phyloP scores from a whole-genome alignment of 768 basidiomycete genomes.

The Tylopilus sp. region DNA sequence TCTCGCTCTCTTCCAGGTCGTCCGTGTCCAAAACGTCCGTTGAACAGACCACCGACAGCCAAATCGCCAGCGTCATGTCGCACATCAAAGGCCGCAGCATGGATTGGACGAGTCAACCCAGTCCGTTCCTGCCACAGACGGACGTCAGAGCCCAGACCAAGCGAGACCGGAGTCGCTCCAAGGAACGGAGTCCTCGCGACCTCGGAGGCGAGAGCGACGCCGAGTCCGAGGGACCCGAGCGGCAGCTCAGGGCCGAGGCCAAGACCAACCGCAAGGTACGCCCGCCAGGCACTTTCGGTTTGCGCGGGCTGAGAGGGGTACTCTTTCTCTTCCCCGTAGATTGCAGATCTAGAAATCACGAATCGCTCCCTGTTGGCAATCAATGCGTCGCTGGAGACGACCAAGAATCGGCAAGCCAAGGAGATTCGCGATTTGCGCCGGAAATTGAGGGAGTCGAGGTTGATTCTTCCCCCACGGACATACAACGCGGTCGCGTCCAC shows the following conservation, averaged over 20 bases:
- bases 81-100: slow-evolving; percentile 38
- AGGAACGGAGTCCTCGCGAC: slow-evolving; percentile 13
- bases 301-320: background rate
- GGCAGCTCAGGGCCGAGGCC: slow-evolving; percentile 63
- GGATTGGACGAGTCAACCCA: slow-evolving; percentile 17
- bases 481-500: slow-evolving; percentile 55
- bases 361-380: slow-evolving; percentile 83
- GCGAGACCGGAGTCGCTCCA: slow-evolving; percentile 22
- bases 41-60: slow-evolving; percentile 39
- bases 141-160: slow-evolving; percentile 9
- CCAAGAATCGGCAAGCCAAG: slow-evolving; percentile 74
- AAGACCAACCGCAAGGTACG: slow-evolving; percentile 85
- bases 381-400: slow-evolving; percentile 77
- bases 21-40: slow-evolving; percentile 56
- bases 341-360: slow-evolving; percentile 89
- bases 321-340: slow-evolving; percentile 42
- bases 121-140: slow-evolving; percentile 9
- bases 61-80: slow-evolving; percentile 41
- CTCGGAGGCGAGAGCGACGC: slow-evolving; percentile 31
- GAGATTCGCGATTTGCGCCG: slow-evolving; percentile 85
- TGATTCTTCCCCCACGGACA: slow-evolving; percentile 67
- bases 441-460: slow-evolving; percentile 76
- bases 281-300: background rate
- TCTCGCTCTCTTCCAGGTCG: slow-evolving; percentile 79
- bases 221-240: slow-evolving; percentile 38